Evolutionary conservation across 2,329 filamentous ascomycete genomes (phyloP).

Genomic region (Botrytis fragariae): DNA sequence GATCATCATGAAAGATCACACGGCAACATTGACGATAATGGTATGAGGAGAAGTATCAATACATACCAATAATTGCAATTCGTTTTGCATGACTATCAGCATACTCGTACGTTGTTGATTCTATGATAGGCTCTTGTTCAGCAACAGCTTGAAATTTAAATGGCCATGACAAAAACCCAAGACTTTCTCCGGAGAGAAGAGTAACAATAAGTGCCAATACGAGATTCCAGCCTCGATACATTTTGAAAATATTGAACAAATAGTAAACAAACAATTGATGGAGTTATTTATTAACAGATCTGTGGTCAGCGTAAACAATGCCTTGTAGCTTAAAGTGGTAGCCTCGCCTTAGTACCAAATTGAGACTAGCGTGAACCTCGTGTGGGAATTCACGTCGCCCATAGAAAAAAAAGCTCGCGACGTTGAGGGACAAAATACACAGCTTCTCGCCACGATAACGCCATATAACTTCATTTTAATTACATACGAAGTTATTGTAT

Average conservation of each 20-base stretch:
- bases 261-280: neutral
- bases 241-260: conserved; percentile 23
- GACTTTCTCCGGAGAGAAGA: conserved; percentile 27
- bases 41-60: neutral
- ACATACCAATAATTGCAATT: conserved; percentile 40
- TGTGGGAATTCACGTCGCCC: conserved; percentile 21
- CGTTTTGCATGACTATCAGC: conserved; percentile 30
- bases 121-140: conserved; percentile 9
- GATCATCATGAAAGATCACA: neutral
- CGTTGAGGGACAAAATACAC: conserved; percentile 15
- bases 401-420: conserved; percentile 21
- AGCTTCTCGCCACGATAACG: conserved; percentile 9
- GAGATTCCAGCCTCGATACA: conserved; percentile 32
- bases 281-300: conserved; percentile 2
- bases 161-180: conserved; percentile 38
- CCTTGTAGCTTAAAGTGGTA: neutral
- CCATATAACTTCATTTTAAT: conserved; percentile 17
- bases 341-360: conserved; percentile 11
- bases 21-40: neutral
- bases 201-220: conserved; percentile 26
- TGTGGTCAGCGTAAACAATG: neutral
- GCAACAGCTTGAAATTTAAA: conserved; percentile 25
- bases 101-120: conserved; percentile 23
- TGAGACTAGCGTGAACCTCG: conserved; percentile 15
- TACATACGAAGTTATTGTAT: conserved; percentile 19